Base-by-base conservation (phyloP, 371 early-diverging fungal genomes). In the Mucor indicus region DNA sequence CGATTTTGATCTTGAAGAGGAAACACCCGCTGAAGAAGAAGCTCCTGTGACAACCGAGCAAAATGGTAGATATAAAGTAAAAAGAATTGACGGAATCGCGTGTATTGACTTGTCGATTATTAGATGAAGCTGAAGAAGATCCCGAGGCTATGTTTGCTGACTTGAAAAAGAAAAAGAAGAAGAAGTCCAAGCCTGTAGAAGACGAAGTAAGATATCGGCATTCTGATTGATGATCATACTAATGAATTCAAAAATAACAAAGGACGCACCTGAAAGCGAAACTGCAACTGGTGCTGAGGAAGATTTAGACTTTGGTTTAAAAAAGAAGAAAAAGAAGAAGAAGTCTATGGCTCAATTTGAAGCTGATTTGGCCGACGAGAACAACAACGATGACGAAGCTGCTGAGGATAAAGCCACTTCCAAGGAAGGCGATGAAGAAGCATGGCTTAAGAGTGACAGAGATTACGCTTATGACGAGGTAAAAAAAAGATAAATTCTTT, bases 391-490 rank as follows among this genome's bases (percentile, higher is more conserved):
- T 30, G 81, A 73, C 10, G 81, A 69, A 16, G 68, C 60, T 20
- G 49, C 60, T 29, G 68, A 67, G 36, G 57, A 60, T 6, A 60
- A 71, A 5, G 4, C 60, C 3, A 55, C 55, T 11, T 41, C 38
- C 1, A 53, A 54, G 20, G 67, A 66, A 48, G 62, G 65, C 6
- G 79, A 67, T 22, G 86, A 81, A 52, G 96, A 94, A 51, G 62
- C 87, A 29, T 95, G 96, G 96, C 61, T 87, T 15, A 90, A 85
- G 50, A 80, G 90, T 44, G 90, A 89, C 69, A 84, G 98, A 37
- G 98, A 98, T 73, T 98, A 98, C 72, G 85, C 91, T 17, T 98
- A 95, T 64, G 70, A 81, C 16, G 97, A 96, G 75, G 89, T 86
- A 74, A 53, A 54, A 19, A 30, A 13, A 42, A 15, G 4, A 5